phyloP scores from a whole-genome alignment of 2,329 filamentous ascomycete genomes.

The Epichloe elymi region DNA sequence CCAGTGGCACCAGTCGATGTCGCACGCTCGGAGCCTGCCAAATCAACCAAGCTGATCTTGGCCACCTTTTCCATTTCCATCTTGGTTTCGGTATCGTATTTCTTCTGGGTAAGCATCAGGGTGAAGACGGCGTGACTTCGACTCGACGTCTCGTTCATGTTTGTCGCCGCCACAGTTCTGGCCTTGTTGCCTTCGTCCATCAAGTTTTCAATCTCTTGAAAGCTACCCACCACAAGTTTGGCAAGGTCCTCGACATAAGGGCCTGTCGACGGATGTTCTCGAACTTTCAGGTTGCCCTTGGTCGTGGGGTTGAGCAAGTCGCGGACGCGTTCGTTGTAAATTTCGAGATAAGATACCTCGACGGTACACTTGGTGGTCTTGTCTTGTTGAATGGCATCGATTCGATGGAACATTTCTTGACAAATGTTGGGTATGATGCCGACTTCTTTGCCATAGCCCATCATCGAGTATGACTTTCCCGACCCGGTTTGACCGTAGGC shows the following conservation, averaged over 20 bases:
- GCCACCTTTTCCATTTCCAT: constrained; percentile 98
- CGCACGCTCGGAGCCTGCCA: constrained; percentile 93
- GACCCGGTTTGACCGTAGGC: constrained; percentile 97
- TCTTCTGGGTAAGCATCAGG: constrained; percentile 86
- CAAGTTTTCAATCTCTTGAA: constrained; percentile 88
- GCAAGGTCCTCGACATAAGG: constrained; percentile 97
- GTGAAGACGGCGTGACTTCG: constrained; percentile 98
- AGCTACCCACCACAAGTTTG: constrained; percentile 85
- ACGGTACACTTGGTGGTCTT: constrained; percentile 77
- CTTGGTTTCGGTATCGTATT: constrained; percentile 78
- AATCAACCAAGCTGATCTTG: constrained; percentile 94
- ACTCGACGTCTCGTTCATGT: constrained; percentile 99
- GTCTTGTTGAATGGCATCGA: constrained; percentile 56
- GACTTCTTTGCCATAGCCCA: constrained; percentile 93
- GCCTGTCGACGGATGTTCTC: constrained; percentile 93
- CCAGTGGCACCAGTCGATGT: constrained; percentile 95
- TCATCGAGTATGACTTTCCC: constrained; percentile 99
- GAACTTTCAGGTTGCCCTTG: constrained; percentile 91
- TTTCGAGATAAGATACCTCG: constrained; percentile 96
- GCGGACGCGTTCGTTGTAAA: constrained; percentile 95
- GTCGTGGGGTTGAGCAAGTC: constrained; percentile 91
- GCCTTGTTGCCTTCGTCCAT: constrained; percentile 99
- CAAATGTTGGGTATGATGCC: constrained; percentile 97
- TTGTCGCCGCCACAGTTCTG: constrained; percentile 91
- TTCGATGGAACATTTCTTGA: constrained; percentile 91